Evolutionary conservation across 108 stramenopile genomes (phyloP).

Genomic region (Aurantiochytrium sp.): DNA sequence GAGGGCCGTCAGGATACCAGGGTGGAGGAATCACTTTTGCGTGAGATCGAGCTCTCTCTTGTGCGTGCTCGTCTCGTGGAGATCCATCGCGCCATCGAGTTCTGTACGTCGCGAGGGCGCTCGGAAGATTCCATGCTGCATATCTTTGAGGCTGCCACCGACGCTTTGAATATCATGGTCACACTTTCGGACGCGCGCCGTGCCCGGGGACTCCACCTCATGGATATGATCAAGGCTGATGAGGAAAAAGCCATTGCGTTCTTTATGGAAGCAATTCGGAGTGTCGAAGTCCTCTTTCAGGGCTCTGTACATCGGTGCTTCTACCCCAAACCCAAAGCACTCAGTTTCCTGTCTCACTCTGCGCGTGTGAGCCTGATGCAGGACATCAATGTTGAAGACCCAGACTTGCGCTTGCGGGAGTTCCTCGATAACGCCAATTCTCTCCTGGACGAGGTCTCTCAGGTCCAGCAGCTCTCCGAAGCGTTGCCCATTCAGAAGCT

Average conservation of each 20-base stretch:
- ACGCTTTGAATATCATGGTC: background rate
- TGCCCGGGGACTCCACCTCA: background rate
- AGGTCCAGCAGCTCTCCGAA: conserved; percentile 25
- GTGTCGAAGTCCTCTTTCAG: conserved; percentile 36
- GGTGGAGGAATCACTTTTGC: background rate
- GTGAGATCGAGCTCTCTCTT: background rate
- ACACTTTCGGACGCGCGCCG: background rate
- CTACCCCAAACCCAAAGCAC: conserved; percentile 36
- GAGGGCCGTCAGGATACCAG: background rate
- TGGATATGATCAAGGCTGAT: background rate
- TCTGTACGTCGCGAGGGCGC: background rate
- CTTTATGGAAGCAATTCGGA: background rate
- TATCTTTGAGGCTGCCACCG: background rate
- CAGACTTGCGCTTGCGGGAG: conserved; percentile 27
- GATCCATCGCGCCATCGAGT: background rate
- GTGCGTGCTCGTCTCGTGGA: background rate
- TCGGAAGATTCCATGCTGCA: background rate
- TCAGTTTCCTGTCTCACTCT: conserved; percentile 26
- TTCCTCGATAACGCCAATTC: conserved; percentile 19
- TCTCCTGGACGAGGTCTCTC: background rate
- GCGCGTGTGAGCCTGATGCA: conserved; percentile 28
- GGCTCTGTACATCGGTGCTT: conserved; percentile 30
- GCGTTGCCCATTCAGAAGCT: conserved; percentile 32
- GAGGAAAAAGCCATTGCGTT: background rate
- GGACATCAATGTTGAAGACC: conserved; percentile 18